These are phyloP conservation scores for Fagopyrum esculentum DNA, from an alignment of 148 eudicot species.

Conservation along the genomic window DNA sequence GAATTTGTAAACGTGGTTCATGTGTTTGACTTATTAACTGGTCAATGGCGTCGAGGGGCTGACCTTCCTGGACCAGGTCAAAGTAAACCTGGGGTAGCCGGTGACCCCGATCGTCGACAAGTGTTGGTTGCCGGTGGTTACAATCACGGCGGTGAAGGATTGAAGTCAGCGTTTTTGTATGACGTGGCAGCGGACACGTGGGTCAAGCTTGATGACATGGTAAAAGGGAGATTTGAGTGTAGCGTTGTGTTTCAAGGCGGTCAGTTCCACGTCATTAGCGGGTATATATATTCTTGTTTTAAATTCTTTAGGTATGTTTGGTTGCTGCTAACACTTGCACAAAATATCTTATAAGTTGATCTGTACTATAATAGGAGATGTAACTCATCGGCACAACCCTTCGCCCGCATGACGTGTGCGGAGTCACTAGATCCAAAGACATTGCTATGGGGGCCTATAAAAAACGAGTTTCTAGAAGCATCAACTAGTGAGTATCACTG, in stretches of 20 bases:
- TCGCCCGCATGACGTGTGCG: conserved; percentile 14
- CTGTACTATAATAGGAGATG: not conserved
- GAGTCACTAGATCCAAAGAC: conserved; percentile 38
- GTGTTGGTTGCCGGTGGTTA: conserved; percentile 79
- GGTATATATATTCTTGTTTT: conserved; percentile 12
- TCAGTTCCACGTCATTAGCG: conserved; percentile 70
- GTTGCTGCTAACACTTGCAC: too few species aligned
- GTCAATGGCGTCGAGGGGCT: conserved; percentile 59
- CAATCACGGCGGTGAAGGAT: conserved; percentile 48
- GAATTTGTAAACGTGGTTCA: conserved; percentile 49
- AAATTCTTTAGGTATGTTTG: too few species aligned
- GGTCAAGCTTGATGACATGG: conserved; percentile 56
- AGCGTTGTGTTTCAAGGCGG: conserved; percentile 43
- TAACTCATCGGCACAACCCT: not conserved
- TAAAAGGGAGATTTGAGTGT: conserved; percentile 51
- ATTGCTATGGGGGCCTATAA: conserved; percentile 47
- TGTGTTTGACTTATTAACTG: conserved; percentile 46
- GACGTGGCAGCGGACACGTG: conserved; percentile 54
- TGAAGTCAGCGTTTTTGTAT: conserved; percentile 48
- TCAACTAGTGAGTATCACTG: conserved; percentile 17
- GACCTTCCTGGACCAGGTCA: conserved; percentile 63
- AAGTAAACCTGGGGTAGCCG: conserved; percentile 53
- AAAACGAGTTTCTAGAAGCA: conserved; percentile 30
- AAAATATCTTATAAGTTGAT: too few species aligned
- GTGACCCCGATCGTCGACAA: conserved; percentile 35